phyloP scores from a whole-genome alignment of 1,284 basidiomycete species.

The Ceratobasidium sp. region DNA sequence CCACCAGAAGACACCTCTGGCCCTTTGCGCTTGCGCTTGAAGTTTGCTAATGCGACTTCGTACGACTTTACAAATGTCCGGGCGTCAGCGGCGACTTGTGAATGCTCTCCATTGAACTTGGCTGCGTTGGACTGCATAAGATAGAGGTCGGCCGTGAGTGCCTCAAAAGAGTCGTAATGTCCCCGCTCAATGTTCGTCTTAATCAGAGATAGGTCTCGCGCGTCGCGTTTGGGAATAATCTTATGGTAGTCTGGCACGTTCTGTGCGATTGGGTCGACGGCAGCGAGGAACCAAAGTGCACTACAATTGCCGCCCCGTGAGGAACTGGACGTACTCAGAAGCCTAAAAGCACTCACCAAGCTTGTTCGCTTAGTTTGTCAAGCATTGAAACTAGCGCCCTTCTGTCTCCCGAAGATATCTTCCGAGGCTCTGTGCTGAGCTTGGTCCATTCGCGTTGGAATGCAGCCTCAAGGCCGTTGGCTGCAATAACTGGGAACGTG shows the following conservation, averaged over 20 bases:
- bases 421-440: conserved; percentile 69
- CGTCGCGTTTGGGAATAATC: conserved; percentile 84
- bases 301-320: conserved; percentile 57
- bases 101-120: conserved; percentile 85
- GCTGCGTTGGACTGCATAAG: conserved; percentile 89
- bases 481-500: conserved; percentile 80
- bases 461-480: conserved; percentile 77
- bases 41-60: conserved; percentile 44
- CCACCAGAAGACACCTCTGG: conserved; percentile 24
- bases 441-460: conserved; percentile 93
- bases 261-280: conserved; percentile 83
- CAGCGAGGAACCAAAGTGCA: conserved; percentile 83
- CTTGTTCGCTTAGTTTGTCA: conserved; percentile 78
- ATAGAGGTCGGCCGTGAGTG: conserved; percentile 84
- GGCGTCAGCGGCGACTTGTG: conserved; percentile 72
- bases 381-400: conserved; percentile 80
- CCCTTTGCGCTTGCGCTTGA: conserved; percentile 48
- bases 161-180: conserved; percentile 82
- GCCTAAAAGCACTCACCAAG: conserved; percentile 66
- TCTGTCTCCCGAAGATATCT: conserved; percentile 85
- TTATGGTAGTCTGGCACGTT: conserved; percentile 87
- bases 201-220: conserved; percentile 89
- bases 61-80: conserved; percentile 57
- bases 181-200: conserved; percentile 84
- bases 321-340: conserved; percentile 34